Evolutionary conservation across 169 alveolate species (phyloP).

Genomic region (Plasmodium ovale): DNA sequence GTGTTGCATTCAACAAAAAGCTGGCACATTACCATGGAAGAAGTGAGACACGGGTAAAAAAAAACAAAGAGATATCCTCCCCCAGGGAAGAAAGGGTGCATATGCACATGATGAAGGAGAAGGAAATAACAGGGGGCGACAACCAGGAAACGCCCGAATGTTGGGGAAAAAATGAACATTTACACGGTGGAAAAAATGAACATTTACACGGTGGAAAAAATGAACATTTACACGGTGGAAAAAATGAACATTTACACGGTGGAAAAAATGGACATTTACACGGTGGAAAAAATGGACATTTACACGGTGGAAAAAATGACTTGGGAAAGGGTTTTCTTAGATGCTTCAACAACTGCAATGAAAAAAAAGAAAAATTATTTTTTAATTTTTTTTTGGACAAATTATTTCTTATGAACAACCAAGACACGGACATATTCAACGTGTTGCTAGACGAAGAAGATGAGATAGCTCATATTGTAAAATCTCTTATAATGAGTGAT

Average conservation of each 20-base stretch:
- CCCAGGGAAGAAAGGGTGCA: neutral
- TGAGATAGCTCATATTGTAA: slow-evolving; percentile 3
- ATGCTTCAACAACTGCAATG: slow-evolving; percentile 61
- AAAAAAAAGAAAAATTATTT: slow-evolving; percentile 24
- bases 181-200: neutral
- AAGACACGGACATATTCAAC: slow-evolving; percentile 63
- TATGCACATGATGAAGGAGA: neutral
- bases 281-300: too few relatives aligned
- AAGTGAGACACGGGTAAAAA: neutral
- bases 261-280: too few relatives aligned
- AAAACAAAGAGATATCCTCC: neutral
- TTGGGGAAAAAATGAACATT: neutral
- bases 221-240: neutral
- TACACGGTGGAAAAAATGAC: neutral
- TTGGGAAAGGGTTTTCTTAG: slow-evolving; percentile 10
- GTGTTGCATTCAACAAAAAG: slow-evolving; percentile 38
- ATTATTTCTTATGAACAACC: slow-evolving; percentile 44
- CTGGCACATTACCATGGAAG: slow-evolving; percentile 17
- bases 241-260: neutral
- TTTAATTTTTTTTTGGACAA: slow-evolving; percentile 64
- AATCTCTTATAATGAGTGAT: neutral
- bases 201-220: neutral
- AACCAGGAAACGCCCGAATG: neutral
- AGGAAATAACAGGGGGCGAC: neutral
- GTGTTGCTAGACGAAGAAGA: slow-evolving; percentile 16